Evolutionary conservation across 495 filamentous ascomycete species (phyloP), one percentile per base, ranked within the genome.

Genomic region (Lindgomyces ingoldianus): DNA sequence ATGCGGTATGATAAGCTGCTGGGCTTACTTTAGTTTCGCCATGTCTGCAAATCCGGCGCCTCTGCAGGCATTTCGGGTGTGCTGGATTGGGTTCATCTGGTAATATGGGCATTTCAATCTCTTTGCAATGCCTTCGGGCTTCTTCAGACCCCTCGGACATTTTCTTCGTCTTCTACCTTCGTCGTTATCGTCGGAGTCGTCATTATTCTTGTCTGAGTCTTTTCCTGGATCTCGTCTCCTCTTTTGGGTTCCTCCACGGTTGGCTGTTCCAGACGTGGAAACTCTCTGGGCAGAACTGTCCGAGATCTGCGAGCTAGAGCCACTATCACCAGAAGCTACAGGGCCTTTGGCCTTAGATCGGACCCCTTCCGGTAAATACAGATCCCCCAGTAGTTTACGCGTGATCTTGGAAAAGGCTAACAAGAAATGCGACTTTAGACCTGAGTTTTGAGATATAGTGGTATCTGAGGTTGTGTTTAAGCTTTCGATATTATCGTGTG

Each of bases 71-170:
- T 24, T 16, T 29, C 25, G 12, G 18, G 19, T 52, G 49, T 25
- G 22, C 26, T 52, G 22, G 11, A 18, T 24, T 3, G 49, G 49
- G 6, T 52, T 22, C 18, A 9, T 16, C 18, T 52, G 49, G 25
- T 52, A 52, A 29, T 24, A 52, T 25, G 49, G 49, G 18, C 49
- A 52, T 29, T 52, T 52, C 26, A 52, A 39, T 39, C 33, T 6
- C 33, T 39, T 39, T 14, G 33, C 6, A 39, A 6, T 39, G 14
- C 6, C 6, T 6, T 39, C 33, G 6, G 6, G 6, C 14, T 14
- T 39, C 33, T 6, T 14, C 6, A 39, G 14, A 39, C 33, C 14
- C 14, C 33, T 39, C 33, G 14, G 6, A 14, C 6, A 14, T 14
- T 14, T 39, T 14, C 14, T 39, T 14, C 33, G 33, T 14, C 33